Conservation (phyloP, 2,329 filamentous ascomycete genomes). For the Monosporascus sp. region DNA sequence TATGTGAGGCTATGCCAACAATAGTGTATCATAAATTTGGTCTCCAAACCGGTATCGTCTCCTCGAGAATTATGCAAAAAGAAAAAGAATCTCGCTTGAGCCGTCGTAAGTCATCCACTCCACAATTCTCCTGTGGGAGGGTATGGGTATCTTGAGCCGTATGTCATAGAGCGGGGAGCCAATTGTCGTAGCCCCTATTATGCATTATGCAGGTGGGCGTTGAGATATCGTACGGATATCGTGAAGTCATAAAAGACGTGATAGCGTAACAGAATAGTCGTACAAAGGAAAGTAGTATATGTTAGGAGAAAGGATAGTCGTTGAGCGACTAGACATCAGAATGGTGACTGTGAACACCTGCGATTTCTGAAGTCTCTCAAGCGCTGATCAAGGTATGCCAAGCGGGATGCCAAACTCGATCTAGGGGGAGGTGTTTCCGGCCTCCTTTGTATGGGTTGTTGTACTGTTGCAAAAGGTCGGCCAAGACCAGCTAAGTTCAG, state of each 20-base stretch:
- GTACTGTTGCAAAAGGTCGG: conserved; percentile 54
- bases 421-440: conserved; percentile 29
- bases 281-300: conserved; percentile 14
- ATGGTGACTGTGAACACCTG: conserved; percentile 46
- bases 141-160: conserved; percentile 8
- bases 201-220: conserved; percentile 12
- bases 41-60: conserved; percentile 14
- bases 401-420: conserved; percentile 43
- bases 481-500: conserved; percentile 41
- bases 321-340: conserved; percentile 27
- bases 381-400: conserved; percentile 56
- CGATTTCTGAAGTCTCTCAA: conserved; percentile 49
- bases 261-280: conserved; percentile 17
- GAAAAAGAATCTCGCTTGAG: conserved; percentile 1
- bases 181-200: conserved; percentile 9
- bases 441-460: conserved; percentile 37
- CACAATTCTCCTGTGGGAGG: conserved; percentile 5
- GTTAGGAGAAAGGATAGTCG: conserved; percentile 7
- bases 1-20: conserved; percentile 1
- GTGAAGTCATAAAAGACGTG: conserved; percentile 17
- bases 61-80: conserved; percentile 5
- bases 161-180: conserved; percentile 1
- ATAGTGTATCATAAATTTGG: conserved; percentile 13
- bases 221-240: conserved; percentile 12
- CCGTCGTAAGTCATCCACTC: conserved; percentile 1